Base-by-base conservation (phyloP, 345 rosid species). In the Rubroshorea leprosula region DNA sequence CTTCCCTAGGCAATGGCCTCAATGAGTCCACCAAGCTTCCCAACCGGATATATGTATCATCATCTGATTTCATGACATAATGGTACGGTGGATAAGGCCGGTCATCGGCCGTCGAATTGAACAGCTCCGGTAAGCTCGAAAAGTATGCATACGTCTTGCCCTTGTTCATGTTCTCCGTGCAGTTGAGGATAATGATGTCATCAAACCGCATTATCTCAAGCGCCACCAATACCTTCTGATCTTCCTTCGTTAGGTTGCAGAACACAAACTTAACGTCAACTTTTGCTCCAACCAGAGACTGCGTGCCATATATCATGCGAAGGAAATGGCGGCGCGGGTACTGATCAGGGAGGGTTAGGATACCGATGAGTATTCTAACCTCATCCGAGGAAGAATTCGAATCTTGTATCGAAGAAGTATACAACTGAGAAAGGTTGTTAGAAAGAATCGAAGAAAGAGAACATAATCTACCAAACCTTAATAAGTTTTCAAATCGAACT, bases 251-350 rank as follows among this genome's bases (percentile, higher is more conserved):
- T 17, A 91, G 69, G 62, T 88, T 91, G 76, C 98, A 91, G 15
- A 91, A 88, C 48, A 91, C 92, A 21, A 91, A 91, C 80, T 83
- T 88, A n/a, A 91, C 81, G 47, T 91, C 95, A 11, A 91, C 58
- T 68, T 72, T 64, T 7, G 76, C 83, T 0, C 83, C 82, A 1
- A 5, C 39, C 0, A 64, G 67, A 24, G 70, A 52, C 35, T 88
- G 96, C 5, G 83, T 76, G 8, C 96, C 90, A 54, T 85, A 88
- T 55, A 91, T 66, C 26, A 88, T 51, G 22, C 96, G 85, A 2
- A 86, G 73, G 59, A 86, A 82, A 68, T 88, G 76, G 1, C 98
- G 82, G 6, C 88, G 86, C 0, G 59, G 73, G 73, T 86, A 88
- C 48, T 86, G 92, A 57, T 91, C 90, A 0, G 98, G 92, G n/a